phyloP scores from a whole-genome alignment of 2,329 filamentous ascomycete species.

The Exserohilum turcica region DNA sequence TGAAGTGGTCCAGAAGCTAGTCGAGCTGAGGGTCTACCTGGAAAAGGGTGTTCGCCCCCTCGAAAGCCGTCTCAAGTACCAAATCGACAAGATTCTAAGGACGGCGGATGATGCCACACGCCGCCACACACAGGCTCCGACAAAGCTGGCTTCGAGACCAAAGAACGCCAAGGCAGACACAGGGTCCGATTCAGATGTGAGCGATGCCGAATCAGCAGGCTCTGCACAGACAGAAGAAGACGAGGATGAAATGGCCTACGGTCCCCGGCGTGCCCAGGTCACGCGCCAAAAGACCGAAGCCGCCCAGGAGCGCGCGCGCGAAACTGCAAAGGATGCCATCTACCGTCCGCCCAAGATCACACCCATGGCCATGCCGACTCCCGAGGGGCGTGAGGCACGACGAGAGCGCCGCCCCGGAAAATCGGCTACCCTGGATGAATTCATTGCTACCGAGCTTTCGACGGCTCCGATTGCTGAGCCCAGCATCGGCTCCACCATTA shows the following conservation, averaged over 20 bases:
- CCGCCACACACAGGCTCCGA: conserved; percentile 33
- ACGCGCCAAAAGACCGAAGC: conserved; percentile 33
- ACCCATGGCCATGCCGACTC: conserved; percentile 79
- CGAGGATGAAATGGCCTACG: conserved; percentile 66
- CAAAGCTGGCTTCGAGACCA: conserved; percentile 21
- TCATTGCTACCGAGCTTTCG: conserved; percentile 83
- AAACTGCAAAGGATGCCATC: conserved; percentile 64
- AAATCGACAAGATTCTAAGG: conserved; percentile 92
- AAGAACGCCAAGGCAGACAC: conserved; percentile 46
- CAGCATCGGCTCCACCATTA: conserved; percentile 89
- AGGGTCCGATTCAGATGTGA: conserved; percentile 51
- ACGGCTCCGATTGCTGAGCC: conserved; percentile 80
- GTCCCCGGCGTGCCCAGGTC: conserved; percentile 63
- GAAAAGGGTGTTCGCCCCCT: conserved; percentile 90
- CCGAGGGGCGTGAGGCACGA: conserved; percentile 64
- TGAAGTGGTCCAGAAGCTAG: conserved; percentile 81
- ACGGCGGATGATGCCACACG: conserved; percentile 73
- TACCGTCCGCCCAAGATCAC: conserved; percentile 90
- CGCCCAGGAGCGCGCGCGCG: conserved; percentile 23
- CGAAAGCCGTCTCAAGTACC: conserved; percentile 89
- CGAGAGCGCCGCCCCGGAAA: conserved; percentile 67
- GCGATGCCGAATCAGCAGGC: conserved; percentile 39
- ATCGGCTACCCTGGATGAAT: conserved; percentile 89
- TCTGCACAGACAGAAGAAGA: conserved; percentile 39
- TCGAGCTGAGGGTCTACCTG: conserved; percentile 87